Percentiles rank a stretch among this genome's conserved stretches.
Evolutionary conservation across 2,329 filamentous ascomycete species (phyloP).

Genomic region (Ploettnerulaceae sp.): DNA sequence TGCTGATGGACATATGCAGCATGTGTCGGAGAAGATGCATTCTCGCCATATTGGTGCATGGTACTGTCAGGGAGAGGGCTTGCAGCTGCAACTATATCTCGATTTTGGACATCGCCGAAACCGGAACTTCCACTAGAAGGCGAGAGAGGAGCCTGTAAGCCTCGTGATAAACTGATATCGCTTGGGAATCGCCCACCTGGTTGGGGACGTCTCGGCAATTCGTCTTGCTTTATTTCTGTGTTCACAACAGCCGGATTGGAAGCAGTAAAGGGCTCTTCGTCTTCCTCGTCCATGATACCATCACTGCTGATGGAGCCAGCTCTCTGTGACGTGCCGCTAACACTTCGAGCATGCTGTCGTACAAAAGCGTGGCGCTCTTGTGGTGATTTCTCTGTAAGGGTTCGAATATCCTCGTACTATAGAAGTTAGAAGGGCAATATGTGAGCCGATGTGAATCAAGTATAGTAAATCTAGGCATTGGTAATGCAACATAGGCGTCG

Average conservation of each 20-base stretch:
- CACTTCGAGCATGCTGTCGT: constrained; percentile 70
- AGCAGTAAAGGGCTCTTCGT: constrained; percentile 58
- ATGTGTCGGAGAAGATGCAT: constrained; percentile 43
- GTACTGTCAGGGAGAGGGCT: constrained; percentile 24
- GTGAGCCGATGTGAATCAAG: not conserved
- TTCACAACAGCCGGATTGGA: constrained; percentile 50
- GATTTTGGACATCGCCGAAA: constrained; percentile 48
- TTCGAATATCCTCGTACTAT: constrained; percentile 82
- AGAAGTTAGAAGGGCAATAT: constrained; percentile 6
- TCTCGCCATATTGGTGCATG: constrained; percentile 25
- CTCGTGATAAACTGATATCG: constrained; percentile 64
- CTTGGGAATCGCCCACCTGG: constrained; percentile 96
- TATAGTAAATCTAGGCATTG: not conserved
- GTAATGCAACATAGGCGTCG: not conserved
- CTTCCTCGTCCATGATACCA: constrained; percentile 70
- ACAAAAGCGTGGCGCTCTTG: constrained; percentile 88
- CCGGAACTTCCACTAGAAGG: constrained; percentile 78
- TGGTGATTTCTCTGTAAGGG: constrained; percentile 79
- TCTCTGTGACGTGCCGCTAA: constrained; percentile 59
- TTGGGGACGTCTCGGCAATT: constrained; percentile 63
- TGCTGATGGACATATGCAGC: constrained; percentile 47
- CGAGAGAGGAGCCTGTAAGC: constrained; percentile 74
- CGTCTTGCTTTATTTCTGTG: constrained; percentile 46
- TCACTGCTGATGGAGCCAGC: constrained; percentile 67
- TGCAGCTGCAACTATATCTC: constrained; percentile 55